A percentile compares a stretch with the other conserved stretches of the same genome.
These are phyloP conservation scores for Colletotrichum coccodes DNA, from an alignment of 2,329 filamentous ascomycete genomes.

Conservation along the genomic window DNA sequence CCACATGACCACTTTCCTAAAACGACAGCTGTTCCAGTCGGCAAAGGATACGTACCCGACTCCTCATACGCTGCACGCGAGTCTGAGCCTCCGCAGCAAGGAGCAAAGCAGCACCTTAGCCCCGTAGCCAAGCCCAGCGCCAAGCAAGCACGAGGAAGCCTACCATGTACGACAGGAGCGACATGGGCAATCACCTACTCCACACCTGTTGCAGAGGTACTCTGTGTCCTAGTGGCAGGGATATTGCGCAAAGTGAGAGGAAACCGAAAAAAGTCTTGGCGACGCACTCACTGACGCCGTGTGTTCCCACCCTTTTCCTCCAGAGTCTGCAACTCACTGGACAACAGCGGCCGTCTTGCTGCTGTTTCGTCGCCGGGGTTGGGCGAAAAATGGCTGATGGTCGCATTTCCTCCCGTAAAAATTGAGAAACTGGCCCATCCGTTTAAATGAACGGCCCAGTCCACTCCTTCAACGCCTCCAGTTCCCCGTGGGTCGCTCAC, in stretches of 20 bases:
- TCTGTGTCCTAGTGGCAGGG: neutral
- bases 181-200: slow-evolving; percentile 10
- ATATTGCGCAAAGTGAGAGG: slow-evolving; percentile 21
- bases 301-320: slow-evolving; percentile 21
- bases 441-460: slow-evolving; percentile 31
- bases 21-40: neutral
- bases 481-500: slow-evolving; percentile 1
- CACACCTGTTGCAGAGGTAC: neutral
- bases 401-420: neutral
- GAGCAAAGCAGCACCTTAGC: neutral
- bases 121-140: neutral
- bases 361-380: neutral
- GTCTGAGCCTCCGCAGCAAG: neutral
- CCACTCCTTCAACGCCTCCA: neutral
- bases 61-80: neutral
- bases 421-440: slow-evolving; percentile 17
- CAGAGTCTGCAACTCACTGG: neutral
- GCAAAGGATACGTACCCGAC: neutral
- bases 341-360: neutral
- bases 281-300: slow-evolving; percentile 17
- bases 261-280: slow-evolving; percentile 32
- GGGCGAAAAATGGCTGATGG: neutral
- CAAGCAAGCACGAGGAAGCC: too few species aligned
- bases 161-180: slow-evolving; percentile 1
- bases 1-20: neutral